Conservation (phyloP, 2,329 filamentous ascomycete genomes). For the Fusarium mexicanum region DNA sequence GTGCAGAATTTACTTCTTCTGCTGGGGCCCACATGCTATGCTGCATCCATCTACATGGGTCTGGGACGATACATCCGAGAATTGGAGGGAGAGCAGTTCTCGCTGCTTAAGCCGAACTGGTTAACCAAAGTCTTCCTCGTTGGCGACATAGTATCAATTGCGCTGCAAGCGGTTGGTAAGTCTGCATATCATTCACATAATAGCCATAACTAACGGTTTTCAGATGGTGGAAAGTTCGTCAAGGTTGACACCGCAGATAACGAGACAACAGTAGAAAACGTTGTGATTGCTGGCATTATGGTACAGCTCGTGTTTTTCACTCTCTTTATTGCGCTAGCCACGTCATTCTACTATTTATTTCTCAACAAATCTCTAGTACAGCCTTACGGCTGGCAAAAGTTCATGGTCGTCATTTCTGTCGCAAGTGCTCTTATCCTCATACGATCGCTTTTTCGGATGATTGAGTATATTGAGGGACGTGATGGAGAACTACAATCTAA, state of each 20-base stretch:
- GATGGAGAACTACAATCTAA: not conserved
- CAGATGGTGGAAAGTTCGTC: not conserved
- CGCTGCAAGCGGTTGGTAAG: not conserved
- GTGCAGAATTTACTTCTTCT: not conserved
- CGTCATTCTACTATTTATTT: not conserved
- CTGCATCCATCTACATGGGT: conserved; percentile 2
- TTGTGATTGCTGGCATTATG: not conserved
- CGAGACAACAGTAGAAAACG: not conserved
- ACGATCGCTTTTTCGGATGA: not conserved
- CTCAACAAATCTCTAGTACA: no score
- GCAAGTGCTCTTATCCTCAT: not conserved
- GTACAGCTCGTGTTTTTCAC: not conserved
- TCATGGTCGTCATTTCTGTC: not conserved
- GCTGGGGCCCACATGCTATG: conserved; percentile 1
- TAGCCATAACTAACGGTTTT: not conserved
- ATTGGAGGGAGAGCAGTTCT: not conserved
- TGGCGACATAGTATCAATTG: not conserved
- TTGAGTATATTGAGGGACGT: not conserved
- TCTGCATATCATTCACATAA: no score
- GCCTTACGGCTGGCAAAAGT: not conserved
- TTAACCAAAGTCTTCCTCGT: not conserved
- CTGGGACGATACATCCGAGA: not conserved
- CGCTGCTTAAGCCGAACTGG: not conserved
- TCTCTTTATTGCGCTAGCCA: not conserved
- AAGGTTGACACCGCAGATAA: not conserved